Base-by-base conservation (phyloP, 495 filamentous ascomycete genomes). In the Podospora australis region DNA sequence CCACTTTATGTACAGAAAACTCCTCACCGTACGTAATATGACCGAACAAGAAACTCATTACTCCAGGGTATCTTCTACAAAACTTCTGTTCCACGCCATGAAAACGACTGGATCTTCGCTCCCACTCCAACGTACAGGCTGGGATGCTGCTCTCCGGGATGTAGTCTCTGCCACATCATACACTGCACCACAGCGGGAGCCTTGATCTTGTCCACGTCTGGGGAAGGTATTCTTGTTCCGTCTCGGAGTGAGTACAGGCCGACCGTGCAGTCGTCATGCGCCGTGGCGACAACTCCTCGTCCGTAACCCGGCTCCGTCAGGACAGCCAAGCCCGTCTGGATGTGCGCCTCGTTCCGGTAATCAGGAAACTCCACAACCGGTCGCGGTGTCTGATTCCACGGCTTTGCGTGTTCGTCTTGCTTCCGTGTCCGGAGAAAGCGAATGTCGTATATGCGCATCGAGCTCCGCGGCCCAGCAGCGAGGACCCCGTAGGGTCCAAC, bases 191-290 rank as follows among this genome's bases (percentile, higher is more conserved):
- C 52, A n/a, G 13, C 32, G 24, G 21, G 21, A n/a, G 50, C 46
- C 26, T 16, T 21, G n/a, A 60, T 49, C 25, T 17, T 29, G 17
- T 49, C 49, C 21, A 45, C 40, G 13, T 28, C 49, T 5, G 16
- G 43, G 2, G 16, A 8, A 11, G 20, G 49, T 26, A 74, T 49
- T 9, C 59, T 52, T 4, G 40, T 28, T 19, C 72, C 72, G 21
- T 56, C 63, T 6, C 46, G 47, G 20, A 69, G 56, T 10, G 70
- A 70, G 50, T 68, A 73, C 21, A 74, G 43, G n/a, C 42, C 64
- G 0, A 76, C 60, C 4, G 44, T 62, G 11, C 56, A 62, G 29
- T 69, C 66, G 41, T 69, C 68, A 25, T 74, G 69, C 1, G 70
- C 67, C 0, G 70, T 65, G 2, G 69, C 70, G 7, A 69, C 66